phyloP scores from a whole-genome alignment of 2,329 filamentous ascomycete species.

The Phialophora verrucosa region DNA sequence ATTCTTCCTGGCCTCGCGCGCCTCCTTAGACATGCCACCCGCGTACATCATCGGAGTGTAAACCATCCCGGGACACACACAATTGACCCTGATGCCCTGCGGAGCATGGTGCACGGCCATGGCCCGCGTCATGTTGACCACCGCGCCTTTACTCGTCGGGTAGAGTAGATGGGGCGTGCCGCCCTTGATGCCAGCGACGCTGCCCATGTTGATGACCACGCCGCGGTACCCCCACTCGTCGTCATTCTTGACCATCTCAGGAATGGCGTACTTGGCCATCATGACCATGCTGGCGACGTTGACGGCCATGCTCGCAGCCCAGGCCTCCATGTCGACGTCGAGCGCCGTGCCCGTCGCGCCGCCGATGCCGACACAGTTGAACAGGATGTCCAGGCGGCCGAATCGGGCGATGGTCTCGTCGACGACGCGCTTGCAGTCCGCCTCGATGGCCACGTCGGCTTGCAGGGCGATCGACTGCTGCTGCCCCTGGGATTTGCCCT shows the following conservation, averaged over 20 bases:
- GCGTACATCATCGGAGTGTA: constrained; percentile 63
- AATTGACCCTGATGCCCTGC: constrained; percentile 61
- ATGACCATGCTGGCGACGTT: constrained; percentile 70
- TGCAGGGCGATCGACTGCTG: constrained; percentile 49
- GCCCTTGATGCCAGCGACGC: constrained; percentile 63
- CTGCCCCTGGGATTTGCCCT: constrained; percentile 45
- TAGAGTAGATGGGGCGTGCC: constrained; percentile 61
- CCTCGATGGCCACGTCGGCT: constrained; percentile 62
- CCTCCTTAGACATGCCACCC: constrained; percentile 58
- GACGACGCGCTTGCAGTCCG: constrained; percentile 56
- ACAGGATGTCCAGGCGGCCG: constrained; percentile 65
- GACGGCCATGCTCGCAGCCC: constrained; percentile 63
- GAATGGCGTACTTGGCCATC: constrained; percentile 67
- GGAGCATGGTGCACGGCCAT: constrained; percentile 62
- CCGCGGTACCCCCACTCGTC: constrained; percentile 52
- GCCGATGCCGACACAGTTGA: constrained; percentile 69
- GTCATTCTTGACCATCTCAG: constrained; percentile 63
- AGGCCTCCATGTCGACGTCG: constrained; percentile 65
- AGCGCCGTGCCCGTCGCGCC: constrained; percentile 65
- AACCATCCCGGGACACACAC: constrained; percentile 62
- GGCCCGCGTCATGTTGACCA: constrained; percentile 62
- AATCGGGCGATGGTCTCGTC: constrained; percentile 55
- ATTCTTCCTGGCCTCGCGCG: constrained; percentile 56
- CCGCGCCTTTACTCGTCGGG: constrained; percentile 60
- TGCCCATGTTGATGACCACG: constrained; percentile 67